These are phyloP conservation scores for Thymus quinquecostatus DNA, from an alignment of 257 asterid genomes.

Conservation along the genomic window DNA sequence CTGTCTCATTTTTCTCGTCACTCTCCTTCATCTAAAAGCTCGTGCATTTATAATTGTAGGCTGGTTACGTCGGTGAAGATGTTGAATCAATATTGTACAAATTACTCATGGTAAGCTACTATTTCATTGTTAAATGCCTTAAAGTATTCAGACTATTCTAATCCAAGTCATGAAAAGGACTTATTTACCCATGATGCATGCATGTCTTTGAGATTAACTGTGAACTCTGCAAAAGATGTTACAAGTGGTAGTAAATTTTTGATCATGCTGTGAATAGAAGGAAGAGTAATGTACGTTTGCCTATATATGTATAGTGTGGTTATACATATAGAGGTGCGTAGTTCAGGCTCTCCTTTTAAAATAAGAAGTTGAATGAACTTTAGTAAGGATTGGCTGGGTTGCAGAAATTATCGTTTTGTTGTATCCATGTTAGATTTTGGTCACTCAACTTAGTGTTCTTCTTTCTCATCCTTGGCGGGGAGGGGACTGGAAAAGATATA, in stretches of 20 bases:
- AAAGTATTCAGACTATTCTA: constrained; percentile 19
- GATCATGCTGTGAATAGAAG: constrained; percentile 9
- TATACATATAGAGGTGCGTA: constrained; percentile 10
- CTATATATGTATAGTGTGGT: constrained; percentile 8
- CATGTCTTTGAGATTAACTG: constrained; percentile 17
- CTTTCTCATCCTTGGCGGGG: neutral
- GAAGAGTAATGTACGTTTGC: constrained; percentile 9
- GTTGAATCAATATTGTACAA: constrained; percentile 93
- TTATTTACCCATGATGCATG: constrained; percentile 26
- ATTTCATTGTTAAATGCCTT: constrained; percentile 14
- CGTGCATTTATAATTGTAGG: constrained; percentile 55
- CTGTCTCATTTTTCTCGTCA: constrained; percentile 18
- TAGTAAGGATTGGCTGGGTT: neutral
- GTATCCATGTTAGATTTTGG: constrained; percentile 15
- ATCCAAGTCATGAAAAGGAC: constrained; percentile 13
- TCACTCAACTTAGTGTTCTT: constrained; percentile 1
- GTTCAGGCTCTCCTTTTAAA: neutral
- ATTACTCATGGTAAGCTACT: constrained; percentile 60
- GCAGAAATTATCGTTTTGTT: neutral
- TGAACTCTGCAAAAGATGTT: constrained; percentile 17
- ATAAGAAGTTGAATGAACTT: constrained; percentile 9
- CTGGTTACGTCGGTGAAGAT: constrained; percentile 98
- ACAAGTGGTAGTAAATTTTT: constrained; percentile 18
- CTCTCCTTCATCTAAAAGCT: constrained; percentile 24
- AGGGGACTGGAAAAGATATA: neutral